Evolutionary conservation across 192 early-diverging fungal genomes (phyloP), one percentile per base, ranked within the genome.

Genomic region (Linnemannia hyalina): DNA sequence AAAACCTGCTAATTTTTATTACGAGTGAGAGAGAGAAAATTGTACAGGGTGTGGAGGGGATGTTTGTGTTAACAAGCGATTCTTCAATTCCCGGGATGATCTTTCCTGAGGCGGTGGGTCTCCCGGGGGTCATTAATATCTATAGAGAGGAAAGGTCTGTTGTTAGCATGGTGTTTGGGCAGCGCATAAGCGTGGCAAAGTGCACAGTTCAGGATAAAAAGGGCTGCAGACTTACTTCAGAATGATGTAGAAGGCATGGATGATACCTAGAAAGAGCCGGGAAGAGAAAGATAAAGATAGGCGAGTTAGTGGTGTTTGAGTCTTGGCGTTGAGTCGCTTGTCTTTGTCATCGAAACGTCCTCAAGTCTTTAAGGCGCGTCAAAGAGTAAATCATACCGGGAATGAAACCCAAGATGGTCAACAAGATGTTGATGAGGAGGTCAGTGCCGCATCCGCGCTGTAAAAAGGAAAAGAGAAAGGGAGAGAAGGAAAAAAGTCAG

Each of bases 361-460:
- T 32, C 10, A 6, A 60, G 23, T 26, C 8, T 29, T 10, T 22
- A 8, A 49, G 29, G 46, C 23, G 18, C 22, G 2, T 26, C 6
- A 29, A 26, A 46, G 44, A 46, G 13, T 15, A 46, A 38, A 9
- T 3, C 82, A 89, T 90, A 80, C 95, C 95, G 1, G 94, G 94
- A 44, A 96, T 82, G 74, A 78, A 94, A 32, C 94, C 94, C 41
- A 96, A 89, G 73, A 91, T 76, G 0, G 95, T 95, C 84, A 96
- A 89, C 20, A 86, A 44, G 75, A 96, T 90, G 89, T 96, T 96
- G 78, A 96, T 94, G 36, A 91, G 77, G 16, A 95, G 80, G 68
- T 94, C 94, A 36, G 35, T 47, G 20, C 78, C 77, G 83, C 89
- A 92, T 47, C 93, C 94, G 38, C 82, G 80, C 83, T 85, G 80